Conservation (phyloP, 352 stramenopile species). For the Phytophthora pisi region DNA sequence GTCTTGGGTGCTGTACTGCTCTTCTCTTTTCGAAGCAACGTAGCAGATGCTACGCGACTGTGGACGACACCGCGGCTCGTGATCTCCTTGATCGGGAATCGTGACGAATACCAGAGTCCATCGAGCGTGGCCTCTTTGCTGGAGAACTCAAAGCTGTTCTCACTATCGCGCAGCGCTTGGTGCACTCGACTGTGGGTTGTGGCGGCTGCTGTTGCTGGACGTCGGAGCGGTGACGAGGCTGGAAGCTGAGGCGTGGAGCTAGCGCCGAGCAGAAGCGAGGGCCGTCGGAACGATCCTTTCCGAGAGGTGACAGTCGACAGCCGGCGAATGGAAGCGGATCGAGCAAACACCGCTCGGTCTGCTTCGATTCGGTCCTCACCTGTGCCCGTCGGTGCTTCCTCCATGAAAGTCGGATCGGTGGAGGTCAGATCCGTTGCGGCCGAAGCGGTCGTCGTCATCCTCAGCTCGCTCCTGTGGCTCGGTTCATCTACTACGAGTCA, state of each 20-base stretch:
- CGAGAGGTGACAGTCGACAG: slow-evolving; percentile 29
- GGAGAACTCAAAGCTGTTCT: slow-evolving; percentile 63
- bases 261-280: slow-evolving; percentile 10
- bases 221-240: slow-evolving; percentile 26
- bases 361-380: slow-evolving; percentile 35
- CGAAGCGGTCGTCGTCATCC: slow-evolving; percentile 7
- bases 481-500: slow-evolving; percentile 13
- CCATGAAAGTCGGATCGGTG: slow-evolving; percentile 2
- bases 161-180: slow-evolving; percentile 55
- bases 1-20: not conserved
- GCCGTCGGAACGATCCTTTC: slow-evolving; percentile 20
- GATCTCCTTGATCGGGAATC: slow-evolving; percentile 52
- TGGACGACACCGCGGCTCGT: slow-evolving; percentile 13
- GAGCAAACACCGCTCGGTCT: slow-evolving; percentile 46
- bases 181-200: slow-evolving; percentile 63
- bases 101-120: slow-evolving; percentile 59
- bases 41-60: slow-evolving; percentile 20
- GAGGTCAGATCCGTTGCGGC: slow-evolving; percentile 10
- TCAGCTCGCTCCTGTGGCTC: not conserved
- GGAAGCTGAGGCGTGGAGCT: slow-evolving; percentile 14
- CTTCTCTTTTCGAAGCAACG: slow-evolving; percentile 22
- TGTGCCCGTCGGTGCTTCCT: slow-evolving; percentile 8
- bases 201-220: slow-evolving; percentile 52
- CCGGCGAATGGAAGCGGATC: slow-evolving; percentile 42
- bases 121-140: slow-evolving; percentile 53